These are phyloP conservation scores for Westerdykella aurantiaca DNA, from an alignment of 2,329 filamentous ascomycete species.

Conservation along the genomic window DNA sequence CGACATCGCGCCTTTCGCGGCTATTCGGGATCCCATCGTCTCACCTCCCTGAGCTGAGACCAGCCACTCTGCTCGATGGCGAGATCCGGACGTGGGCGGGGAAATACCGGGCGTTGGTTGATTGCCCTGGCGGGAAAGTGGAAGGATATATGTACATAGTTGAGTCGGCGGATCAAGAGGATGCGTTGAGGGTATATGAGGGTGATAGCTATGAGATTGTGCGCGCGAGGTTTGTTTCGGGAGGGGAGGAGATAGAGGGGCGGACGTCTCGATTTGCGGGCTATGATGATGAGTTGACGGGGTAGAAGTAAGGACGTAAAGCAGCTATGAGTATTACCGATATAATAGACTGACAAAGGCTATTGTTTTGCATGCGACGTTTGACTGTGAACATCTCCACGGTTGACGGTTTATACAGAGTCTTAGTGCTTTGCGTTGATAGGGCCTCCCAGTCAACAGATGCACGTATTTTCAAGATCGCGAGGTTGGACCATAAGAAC, in stretches of 20 bases:
- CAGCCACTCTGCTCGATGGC: conserved; percentile 1
- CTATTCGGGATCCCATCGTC: not conserved
- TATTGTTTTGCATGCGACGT: no score
- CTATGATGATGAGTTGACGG: conserved; percentile 3
- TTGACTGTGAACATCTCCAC: no score
- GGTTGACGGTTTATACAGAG: no score
- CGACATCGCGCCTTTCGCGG: not conserved
- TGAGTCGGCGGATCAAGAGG: conserved; percentile 2
- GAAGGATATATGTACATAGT: conserved; percentile 3
- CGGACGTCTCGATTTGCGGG: conserved; percentile 1
- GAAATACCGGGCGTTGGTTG: conserved; percentile 5
- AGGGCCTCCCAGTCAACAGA: no score
- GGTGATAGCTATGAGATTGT: conserved; percentile 8
- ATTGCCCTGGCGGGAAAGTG: not conserved
- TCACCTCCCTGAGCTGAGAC: not conserved
- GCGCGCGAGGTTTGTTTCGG: not conserved
- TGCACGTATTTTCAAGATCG: no score
- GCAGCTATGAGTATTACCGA: no score
- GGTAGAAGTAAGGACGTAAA: no score
- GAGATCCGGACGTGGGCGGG: conserved; percentile 3
- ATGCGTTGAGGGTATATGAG: conserved; percentile 6
- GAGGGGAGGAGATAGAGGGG: not conserved
- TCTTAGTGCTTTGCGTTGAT: no score
- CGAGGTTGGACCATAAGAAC: no score
- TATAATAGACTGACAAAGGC: no score